Evolutionary conservation across 768 basidiomycete species (phyloP).

Genomic region (Clavulina sp.): DNA sequence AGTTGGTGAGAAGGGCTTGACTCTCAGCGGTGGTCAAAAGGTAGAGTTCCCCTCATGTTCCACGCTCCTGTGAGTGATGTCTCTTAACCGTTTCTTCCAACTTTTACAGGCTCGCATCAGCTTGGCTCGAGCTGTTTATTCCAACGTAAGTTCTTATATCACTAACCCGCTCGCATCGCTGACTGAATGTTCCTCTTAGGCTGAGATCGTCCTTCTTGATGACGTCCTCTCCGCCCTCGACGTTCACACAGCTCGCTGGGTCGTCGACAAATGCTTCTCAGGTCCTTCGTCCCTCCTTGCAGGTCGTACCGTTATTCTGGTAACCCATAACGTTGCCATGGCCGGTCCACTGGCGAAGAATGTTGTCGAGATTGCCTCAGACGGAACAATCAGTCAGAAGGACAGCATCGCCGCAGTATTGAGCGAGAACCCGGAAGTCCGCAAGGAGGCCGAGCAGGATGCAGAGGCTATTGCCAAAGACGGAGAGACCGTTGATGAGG

Average conservation of each 20-base stretch:
- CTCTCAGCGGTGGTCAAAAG: slow-evolving; percentile 42
- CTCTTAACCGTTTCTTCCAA: background rate
- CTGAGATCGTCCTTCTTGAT: slow-evolving; percentile 49
- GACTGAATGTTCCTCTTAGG: background rate
- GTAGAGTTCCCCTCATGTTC: background rate
- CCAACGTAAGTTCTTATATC: slow-evolving; percentile 17
- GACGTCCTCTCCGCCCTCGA: slow-evolving; percentile 54
- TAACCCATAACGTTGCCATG: slow-evolving; percentile 38
- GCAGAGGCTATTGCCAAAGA: slow-evolving; percentile 18
- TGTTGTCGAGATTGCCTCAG: slow-evolving; percentile 34
- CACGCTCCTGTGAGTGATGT: background rate
- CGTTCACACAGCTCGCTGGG: slow-evolving; percentile 34
- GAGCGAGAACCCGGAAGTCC: slow-evolving; percentile 23
- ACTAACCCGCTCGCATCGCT: background rate
- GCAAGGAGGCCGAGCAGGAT: slow-evolving; percentile 15
- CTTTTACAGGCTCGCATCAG: slow-evolving; percentile 27
- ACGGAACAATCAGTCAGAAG: slow-evolving; percentile 35
- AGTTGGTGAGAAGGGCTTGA: slow-evolving; percentile 54
- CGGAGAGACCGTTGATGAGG: slow-evolving; percentile 17
- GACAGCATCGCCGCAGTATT: slow-evolving; percentile 34
- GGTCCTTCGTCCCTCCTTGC: slow-evolving; percentile 20
- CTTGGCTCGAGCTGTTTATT: slow-evolving; percentile 42
- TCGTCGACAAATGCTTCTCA: slow-evolving; percentile 24
- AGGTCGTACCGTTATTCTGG: slow-evolving; percentile 22
- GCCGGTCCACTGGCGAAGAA: slow-evolving; percentile 35